Evolutionary conservation across 164 flowering plant species (phyloP).

Genomic region (Chimonanthus praecox): DNA sequence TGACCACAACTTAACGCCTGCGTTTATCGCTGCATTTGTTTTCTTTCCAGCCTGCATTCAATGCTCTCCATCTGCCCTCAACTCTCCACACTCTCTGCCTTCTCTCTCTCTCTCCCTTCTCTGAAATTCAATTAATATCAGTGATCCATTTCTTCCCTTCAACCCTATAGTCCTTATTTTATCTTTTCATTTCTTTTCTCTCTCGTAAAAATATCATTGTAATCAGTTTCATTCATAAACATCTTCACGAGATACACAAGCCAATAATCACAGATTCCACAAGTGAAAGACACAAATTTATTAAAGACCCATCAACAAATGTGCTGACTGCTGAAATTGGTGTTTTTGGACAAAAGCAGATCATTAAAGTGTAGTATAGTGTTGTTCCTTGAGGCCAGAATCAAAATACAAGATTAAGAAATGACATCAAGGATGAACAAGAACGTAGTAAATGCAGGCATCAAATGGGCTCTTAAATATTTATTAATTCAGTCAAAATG

Average conservation of each 20-base stretch:
- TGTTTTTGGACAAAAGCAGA: too few species aligned
- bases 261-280: not conserved
- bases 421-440: not conserved
- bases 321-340: not conserved
- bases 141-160: not conserved
- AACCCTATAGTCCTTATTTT: not conserved
- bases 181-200: not conserved
- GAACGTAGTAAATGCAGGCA: not conserved
- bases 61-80: conserved; percentile 34
- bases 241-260: too few species aligned
- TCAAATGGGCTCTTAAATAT: not conserved
- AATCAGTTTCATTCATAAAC: not conserved
- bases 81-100: too few species aligned
- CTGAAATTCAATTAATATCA: conserved; percentile 13
- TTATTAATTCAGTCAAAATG: not conserved
- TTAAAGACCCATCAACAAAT: not conserved
- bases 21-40: conserved; percentile 55
- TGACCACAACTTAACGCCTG: conserved; percentile 41
- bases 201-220: too few species aligned
- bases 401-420: not conserved
- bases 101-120: conserved; percentile 14
- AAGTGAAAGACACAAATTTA: not conserved
- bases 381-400: not conserved
- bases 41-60: conserved; percentile 35
- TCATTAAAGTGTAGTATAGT: too few species aligned